Base-by-base conservation (phyloP, 176 grass and related monocot species). In the Guadua angustifolia region DNA sequence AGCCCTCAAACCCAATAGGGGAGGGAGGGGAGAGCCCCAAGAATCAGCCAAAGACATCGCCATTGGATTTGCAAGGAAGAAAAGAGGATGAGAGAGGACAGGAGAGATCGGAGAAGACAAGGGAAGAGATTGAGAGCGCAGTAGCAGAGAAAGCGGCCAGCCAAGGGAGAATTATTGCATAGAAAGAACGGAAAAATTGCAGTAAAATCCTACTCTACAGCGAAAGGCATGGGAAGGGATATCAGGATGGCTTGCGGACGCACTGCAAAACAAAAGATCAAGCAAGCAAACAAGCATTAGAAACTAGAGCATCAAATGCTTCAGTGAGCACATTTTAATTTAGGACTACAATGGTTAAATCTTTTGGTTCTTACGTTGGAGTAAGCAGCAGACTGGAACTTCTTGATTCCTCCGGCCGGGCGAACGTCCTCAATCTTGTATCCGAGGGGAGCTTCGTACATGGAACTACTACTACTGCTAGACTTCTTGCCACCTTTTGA, bases 321-420 rank as follows among this genome's bases (percentile, higher is more conserved):
- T 74, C 21, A 42, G 49, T 38, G 5, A 45, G 1, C 16, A 38
- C 3, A 22, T n/a, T 47, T n/a, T 4, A 7, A 72, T 49, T 40
- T 22, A n/a, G 33, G 33, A 58, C 10, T 10, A 55, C 44, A 32
- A 13, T 73, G 19, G 3, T 17, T 64, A 43, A 32, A 36, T 67
- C 4, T 82, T 17, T 32, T 45, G 14, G 71, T 24, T 57, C 86
- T 92, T 92, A 98, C 91, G 95, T 98, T 98, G 87, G 95, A 98
- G 85, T 98, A 98, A 16, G 87, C 92, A 94, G 93, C 95, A 90
- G 95, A 95, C 86, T 98, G 95, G 80, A 98, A 98, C 76, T 98
- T 98, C 93, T 98, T 90, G 75, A 95, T 94, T 71, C 95, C 95
- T 45, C 95, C 95, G 69, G 86, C 84, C 3, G 95, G 95, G 80